Evolutionary conservation across 73 alveolate species (phyloP), one percentile per base, ranked within the genome.

Genomic region (Symbiodinium natans): DNA sequence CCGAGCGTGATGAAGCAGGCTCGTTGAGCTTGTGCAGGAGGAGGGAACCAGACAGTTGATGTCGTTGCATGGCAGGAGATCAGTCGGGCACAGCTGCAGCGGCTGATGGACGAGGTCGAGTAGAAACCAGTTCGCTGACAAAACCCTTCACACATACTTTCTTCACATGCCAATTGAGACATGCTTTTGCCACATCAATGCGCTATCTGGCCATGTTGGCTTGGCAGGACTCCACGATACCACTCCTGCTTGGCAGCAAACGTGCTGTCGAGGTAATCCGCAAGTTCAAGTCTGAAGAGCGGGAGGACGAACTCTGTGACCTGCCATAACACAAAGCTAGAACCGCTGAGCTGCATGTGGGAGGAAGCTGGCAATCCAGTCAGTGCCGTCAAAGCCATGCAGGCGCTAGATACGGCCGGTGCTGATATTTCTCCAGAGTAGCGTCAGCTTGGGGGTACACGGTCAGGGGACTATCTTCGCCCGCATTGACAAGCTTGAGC

Each of bases 11-110:
- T 63, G 77, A 63, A 63, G 77, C 77, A 63, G 77, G 77, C 34
- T 31, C 7, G 77, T 25, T 13, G 7, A 0, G 31, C 31, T 23
- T 23, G 77, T 1, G 36, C 38, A 7, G 59, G 59, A 46, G 6
- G 59, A 13, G 59, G 59, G n/a, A n/a, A n/a, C n/a, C n/a, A n/a
- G n/a, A n/a, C 59, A 9, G 59, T 46, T 6, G 3, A 63, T 15
- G 19, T 7, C 34, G 17, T 25, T 7, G 31, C 34, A 27, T 25
- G 77, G 31, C 77, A 75, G 86, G 86, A 75, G 52, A 75, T 75
- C 86, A 75, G 86, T 48, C 41, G 46, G 86, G 86, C 86, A n/a
- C 86, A 75, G 46, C 86, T 75, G 27, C 86, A 75, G n/a, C 42
- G 86, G 29, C 48, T 75, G 11, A 75, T 75, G 86, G 86, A 75